phyloP scores from a whole-genome alignment of 805 yeast species.

The Ogataea pignaliae region DNA sequence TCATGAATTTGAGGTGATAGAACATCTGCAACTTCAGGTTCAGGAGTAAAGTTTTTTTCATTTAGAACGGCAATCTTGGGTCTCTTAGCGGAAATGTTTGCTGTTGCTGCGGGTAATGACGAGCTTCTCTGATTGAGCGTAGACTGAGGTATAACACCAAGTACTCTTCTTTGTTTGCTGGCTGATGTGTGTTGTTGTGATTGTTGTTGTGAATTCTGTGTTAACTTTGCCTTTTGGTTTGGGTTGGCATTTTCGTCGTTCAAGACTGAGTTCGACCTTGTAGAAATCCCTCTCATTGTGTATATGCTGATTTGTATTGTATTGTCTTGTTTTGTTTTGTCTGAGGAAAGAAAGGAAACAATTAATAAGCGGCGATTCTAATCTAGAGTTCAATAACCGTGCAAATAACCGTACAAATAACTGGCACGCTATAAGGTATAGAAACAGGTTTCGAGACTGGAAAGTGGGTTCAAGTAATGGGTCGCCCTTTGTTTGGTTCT shows the following conservation, averaged over 20 bases:
- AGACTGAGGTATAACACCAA: conserved; percentile 27
- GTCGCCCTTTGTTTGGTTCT: too few relatives aligned
- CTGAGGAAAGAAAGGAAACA: too few relatives aligned
- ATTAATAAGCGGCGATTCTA: too few relatives aligned
- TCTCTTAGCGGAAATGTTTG: conserved; percentile 2
- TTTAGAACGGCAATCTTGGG: conserved; percentile 13
- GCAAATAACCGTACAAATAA: too few relatives aligned
- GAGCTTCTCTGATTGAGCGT: conserved; percentile 16
- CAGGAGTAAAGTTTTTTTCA: background rate
- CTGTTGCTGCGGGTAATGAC: background rate
- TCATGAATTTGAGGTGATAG: too few relatives aligned
- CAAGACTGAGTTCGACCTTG: conserved; percentile 10
- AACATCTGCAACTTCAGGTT: background rate
- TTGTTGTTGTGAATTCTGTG: conserved; percentile 4
- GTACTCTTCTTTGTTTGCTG: conserved; percentile 19
- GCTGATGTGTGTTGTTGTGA: background rate
- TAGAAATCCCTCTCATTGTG: conserved; percentile 15
- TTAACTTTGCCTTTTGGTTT: background rate
- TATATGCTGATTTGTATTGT: background rate
- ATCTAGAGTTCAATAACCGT: too few relatives aligned
- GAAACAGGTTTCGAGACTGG: too few relatives aligned
- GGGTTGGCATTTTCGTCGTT: conserved; percentile 24
- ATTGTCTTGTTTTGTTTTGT: too few relatives aligned
- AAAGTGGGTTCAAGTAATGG: too few relatives aligned
- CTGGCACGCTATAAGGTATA: too few relatives aligned